phyloP scores from a whole-genome alignment of 2,329 filamentous ascomycete genomes.

The Aspergillus fumigatus region DNA sequence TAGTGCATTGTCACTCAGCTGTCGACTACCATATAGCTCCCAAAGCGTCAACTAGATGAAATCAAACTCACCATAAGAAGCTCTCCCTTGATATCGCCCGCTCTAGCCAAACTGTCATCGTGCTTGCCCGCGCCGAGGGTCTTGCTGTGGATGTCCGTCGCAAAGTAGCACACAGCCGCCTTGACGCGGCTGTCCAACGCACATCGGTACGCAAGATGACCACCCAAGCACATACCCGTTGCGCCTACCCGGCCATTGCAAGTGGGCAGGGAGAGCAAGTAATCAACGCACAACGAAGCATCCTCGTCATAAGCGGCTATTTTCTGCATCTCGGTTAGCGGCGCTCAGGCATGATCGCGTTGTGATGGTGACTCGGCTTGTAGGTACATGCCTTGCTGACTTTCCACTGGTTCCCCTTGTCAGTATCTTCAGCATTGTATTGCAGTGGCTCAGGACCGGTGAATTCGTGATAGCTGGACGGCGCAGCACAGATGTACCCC shows the following conservation, averaged over 20 bases:
- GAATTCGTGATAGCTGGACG: constrained; percentile 91
- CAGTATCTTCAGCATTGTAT: constrained; percentile 84
- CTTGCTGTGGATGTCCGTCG: constrained; percentile 79
- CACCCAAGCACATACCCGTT: constrained; percentile 90
- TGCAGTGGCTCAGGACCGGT: constrained; percentile 75
- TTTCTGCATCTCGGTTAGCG: constrained; percentile 48
- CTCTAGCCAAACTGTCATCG: constrained; percentile 58
- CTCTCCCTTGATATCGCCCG: constrained; percentile 69
- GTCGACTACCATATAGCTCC: background rate
- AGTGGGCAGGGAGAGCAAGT: constrained; percentile 66
- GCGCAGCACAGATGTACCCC: constrained; percentile 88
- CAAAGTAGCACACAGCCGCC: constrained; percentile 82
- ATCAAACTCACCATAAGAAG: constrained; percentile 58
- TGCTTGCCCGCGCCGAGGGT: constrained; percentile 66
- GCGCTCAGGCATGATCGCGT: background rate
- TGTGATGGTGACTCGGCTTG: background rate
- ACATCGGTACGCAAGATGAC: constrained; percentile 72
- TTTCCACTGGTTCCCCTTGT: constrained; percentile 83
- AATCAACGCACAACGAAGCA: constrained; percentile 62
- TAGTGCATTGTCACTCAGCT: constrained; percentile 13
- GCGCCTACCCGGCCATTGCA: constrained; percentile 75
- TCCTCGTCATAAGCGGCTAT: constrained; percentile 83
- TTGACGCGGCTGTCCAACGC: constrained; percentile 71
- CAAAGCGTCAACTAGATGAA: background rate
- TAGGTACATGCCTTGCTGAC: constrained; percentile 59